Evolutionary conservation across 2,329 filamentous ascomycete genomes (phyloP).

Genomic region (Metarhizium robertsii): DNA sequence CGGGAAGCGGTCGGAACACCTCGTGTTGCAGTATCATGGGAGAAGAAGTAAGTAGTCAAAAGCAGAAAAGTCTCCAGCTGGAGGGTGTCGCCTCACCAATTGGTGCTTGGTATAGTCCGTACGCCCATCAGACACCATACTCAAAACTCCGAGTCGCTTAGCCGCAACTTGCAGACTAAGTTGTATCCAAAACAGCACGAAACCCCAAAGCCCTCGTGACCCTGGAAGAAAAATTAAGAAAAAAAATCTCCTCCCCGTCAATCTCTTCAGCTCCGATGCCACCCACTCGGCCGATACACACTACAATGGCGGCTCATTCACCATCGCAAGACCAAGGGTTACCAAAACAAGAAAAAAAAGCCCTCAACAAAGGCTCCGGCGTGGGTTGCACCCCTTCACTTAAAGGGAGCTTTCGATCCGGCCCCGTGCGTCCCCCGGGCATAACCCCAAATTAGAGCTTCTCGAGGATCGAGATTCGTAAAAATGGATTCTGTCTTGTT

Average conservation of each 20-base stretch:
- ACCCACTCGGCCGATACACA: not conserved
- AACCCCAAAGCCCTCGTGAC: too few relatives aligned
- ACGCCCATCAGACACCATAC: too few relatives aligned
- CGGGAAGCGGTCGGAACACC: too few relatives aligned
- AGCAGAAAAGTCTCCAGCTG: too few relatives aligned
- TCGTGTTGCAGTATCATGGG: too few relatives aligned
- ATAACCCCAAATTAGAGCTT: not conserved
- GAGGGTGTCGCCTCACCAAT: too few relatives aligned
- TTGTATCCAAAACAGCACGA: too few relatives aligned
- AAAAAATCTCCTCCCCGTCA: not conserved
- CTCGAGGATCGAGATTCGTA: not conserved
- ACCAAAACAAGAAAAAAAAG: not conserved
- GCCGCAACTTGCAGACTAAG: too few relatives aligned
- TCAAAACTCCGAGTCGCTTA: too few relatives aligned
- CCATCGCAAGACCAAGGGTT: not conserved
- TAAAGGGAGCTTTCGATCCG: not conserved
- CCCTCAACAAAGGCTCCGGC: not conserved
- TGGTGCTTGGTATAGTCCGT: too few relatives aligned
- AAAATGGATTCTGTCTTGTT: not conserved
- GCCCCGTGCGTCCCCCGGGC: not conserved
- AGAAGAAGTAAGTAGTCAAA: too few relatives aligned
- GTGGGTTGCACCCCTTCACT: not conserved
- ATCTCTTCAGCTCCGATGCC: not conserved
- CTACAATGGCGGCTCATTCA: not conserved
- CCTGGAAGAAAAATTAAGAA: not conserved